Percentiles rank a stretch among this genome's conserved stretches.
These are phyloP conservation scores for Podochytrium sp. DNA, from an alignment of 192 early-diverging fungal species.

Conservation along the genomic window DNA sequence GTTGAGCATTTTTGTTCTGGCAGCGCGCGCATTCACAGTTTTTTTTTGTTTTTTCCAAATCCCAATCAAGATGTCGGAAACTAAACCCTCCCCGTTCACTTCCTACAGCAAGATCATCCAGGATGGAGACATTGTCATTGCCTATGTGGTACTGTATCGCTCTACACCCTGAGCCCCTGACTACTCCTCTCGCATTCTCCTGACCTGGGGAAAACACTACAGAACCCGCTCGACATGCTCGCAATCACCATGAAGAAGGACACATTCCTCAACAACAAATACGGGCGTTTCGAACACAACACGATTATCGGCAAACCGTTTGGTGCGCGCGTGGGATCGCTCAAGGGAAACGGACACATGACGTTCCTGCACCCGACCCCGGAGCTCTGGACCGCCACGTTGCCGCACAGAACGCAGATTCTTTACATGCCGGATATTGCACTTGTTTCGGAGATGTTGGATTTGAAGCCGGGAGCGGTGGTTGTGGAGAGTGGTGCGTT, in stretches of 20 bases:
- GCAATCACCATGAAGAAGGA: slow-evolving; percentile 65
- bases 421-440: slow-evolving; percentile 95
- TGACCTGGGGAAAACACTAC: not conserved
- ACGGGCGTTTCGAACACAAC: slow-evolving; percentile 78
- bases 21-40: too few relatives aligned
- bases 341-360: slow-evolving; percentile 28
- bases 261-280: slow-evolving; percentile 73
- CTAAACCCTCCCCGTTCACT: slow-evolving; percentile 31
- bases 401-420: slow-evolving; percentile 97
- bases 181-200: not conserved
- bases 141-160: slow-evolving; percentile 64
- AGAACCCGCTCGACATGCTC: slow-evolving; percentile 76
- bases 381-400: slow-evolving; percentile 90
- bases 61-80: too few relatives aligned
- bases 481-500: slow-evolving; percentile 84
- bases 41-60: too few relatives aligned
- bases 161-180: not conserved
- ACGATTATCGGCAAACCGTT: slow-evolving; percentile 87
- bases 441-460: slow-evolving; percentile 79
- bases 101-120: slow-evolving; percentile 55
- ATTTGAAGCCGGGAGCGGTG: slow-evolving; percentile 80
- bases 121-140: slow-evolving; percentile 78
- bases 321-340: slow-evolving; percentile 68
- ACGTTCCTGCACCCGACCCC: slow-evolving; percentile 91
- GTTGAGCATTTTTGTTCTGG: too few relatives aligned